Conservation (phyloP, 768 basidiomycete species). For the Cystofilobasidium macerans region DNA sequence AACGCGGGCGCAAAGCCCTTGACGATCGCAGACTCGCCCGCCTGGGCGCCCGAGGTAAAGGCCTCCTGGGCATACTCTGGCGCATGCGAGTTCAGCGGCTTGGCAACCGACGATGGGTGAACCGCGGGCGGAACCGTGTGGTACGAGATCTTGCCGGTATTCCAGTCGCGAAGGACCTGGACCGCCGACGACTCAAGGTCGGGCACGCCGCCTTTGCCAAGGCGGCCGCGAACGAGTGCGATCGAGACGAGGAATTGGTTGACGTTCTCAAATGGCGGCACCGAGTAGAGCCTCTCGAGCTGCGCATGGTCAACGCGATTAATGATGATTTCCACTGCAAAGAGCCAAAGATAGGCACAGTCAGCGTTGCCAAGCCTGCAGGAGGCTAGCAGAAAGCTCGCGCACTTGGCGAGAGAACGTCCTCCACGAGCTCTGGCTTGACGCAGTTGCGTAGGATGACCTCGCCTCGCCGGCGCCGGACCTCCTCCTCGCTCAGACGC, state of each 20-base stretch:
- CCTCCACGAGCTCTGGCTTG: constrained; percentile 79
- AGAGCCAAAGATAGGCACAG: not conserved
- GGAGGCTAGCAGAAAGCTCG: constrained; percentile 23
- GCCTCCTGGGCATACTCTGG: constrained; percentile 32
- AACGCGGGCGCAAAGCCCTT: constrained; percentile 64
- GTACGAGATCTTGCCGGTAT: constrained; percentile 88
- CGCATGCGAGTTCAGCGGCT: constrained; percentile 23
- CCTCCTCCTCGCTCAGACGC: constrained; percentile 34
- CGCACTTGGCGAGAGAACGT: constrained; percentile 79
- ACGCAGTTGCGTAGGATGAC: constrained; percentile 77
- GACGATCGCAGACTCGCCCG: constrained; percentile 63
- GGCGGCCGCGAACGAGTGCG: constrained; percentile 66
- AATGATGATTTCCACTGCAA: constrained; percentile 74
- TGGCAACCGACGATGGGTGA: constrained; percentile 54
- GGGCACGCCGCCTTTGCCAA: constrained; percentile 89
- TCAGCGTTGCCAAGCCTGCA: not conserved
- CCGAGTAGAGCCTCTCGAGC: constrained; percentile 72
- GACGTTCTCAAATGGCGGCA: constrained; percentile 53
- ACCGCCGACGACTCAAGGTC: constrained; percentile 73
- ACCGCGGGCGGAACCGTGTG: constrained; percentile 65
- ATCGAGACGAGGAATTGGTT: constrained; percentile 84
- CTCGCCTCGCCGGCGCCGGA: constrained; percentile 38
- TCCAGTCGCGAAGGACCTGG: constrained; percentile 81
- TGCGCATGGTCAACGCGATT: constrained; percentile 55
- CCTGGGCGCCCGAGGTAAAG: not conserved